Evolutionary conservation across 805 yeast genomes (phyloP), one percentile per base, ranked within the genome.

Genomic region (Zygotorulaspora florentina): DNA sequence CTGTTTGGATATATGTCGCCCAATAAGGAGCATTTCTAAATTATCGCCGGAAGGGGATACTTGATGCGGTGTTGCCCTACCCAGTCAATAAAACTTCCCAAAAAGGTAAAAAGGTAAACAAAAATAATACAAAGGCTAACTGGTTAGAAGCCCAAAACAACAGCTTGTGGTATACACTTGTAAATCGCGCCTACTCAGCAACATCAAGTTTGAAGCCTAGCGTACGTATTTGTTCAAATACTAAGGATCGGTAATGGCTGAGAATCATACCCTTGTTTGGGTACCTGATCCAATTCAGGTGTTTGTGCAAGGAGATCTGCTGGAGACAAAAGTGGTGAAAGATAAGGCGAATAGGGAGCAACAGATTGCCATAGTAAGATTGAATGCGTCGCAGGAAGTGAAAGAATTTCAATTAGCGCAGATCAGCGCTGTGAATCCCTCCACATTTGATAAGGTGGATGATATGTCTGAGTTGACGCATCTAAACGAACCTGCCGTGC

Each of bases 391-490:
- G 16, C 35, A 46, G 18, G 54, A 55, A 35, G 54, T 45, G 15
- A 42, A 39, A 11, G 51, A 56, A 13, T 34, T 55, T 17, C 46
- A 50, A 3, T 45, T 51, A 12, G 70, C 80, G 4, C 71, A 72
- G 20, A 69, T 74, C 9, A 64, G 62, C 16, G 65, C 69, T 42
- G 74, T 90, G 42, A 93, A 93, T 60, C 99, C 99, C 1, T 73
- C 82, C 8, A 85, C 86, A 55, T 93, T 93, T 65, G 95, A 93
- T 65, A 84, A 81, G 57, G 91, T 95, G 49, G 81, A 85, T 55
- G 96, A 93, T 59, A 87, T 93, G 90, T 98, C 98, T 0, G 96
- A 90, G 55, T 73, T 93, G 52, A 93, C 99, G 0, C 88, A 83
- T 65, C 72, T 93, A 50, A 93, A 91, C 64, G 99, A 93, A 62